Base-by-base conservation (phyloP, 495 filamentous ascomycete species). In the Aspergillus diversus region DNA sequence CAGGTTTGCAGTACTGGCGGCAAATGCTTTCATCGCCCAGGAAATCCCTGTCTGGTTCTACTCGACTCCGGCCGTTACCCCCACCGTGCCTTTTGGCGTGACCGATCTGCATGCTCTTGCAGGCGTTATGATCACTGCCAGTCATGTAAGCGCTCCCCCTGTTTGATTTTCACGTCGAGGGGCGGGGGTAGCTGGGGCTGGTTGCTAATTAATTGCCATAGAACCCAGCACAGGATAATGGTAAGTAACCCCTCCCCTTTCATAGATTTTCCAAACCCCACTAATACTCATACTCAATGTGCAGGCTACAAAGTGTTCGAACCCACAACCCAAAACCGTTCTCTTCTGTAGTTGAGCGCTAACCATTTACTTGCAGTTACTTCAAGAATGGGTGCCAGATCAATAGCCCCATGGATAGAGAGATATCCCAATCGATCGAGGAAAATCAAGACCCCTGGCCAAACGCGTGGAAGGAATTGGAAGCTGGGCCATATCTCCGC, bases 51-150 rank as follows among this genome's bases (percentile, higher is more conserved):
- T 91, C 0, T 84, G 81, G 72, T 87, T 84, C 74, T 89, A 86
- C 57, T 79, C 83, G 8, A 65, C 72, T 32, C 62, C 79, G 7
- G 83, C 84, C 1, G 84, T 86, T 35, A 92, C 89, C 15, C 89
- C 89, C 16, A 71, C 89, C 60, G 86, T 92, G n/a, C 84, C 89
- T 4, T 92, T 89, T 69, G 85, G 81, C 5, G 83, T 91, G 48
- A 78, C 72, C 3, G 69, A 84, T 53, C 73, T 86, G 56, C 71
- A 74, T 39, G 85, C 89, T 57, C 83, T 81, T 7, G 89, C 86
- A 34, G 89, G 89, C 47, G 75, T 92, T 27, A 91, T 92, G 89
- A 80, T 91, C 52, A 91, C 89, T 49, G 89, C 89, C 31, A 87
- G 84, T 63, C 87, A 90, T 71, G 79, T 81, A 77, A 55, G 79